A percentile compares a stretch with the other conserved stretches of the same genome.
phyloP scores from a whole-genome alignment of 345 rosid genomes.

The Gossypium ekmanianum region DNA sequence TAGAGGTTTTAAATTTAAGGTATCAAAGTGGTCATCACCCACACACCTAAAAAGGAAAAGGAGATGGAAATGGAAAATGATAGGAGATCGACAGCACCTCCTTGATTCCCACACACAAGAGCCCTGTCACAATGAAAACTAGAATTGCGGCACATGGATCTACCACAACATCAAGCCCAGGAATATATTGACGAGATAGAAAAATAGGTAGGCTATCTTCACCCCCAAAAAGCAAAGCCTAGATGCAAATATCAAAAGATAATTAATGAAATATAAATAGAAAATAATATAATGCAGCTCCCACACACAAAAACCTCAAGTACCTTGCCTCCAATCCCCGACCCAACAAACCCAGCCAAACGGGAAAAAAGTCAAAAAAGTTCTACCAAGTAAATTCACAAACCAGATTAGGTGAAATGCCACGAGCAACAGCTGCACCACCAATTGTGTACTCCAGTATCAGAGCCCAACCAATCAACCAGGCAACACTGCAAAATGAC shows the following conservation, averaged over 20 bases:
- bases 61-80: not conserved
- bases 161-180: conserved; percentile 73
- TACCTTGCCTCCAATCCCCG: not conserved
- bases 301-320: not conserved
- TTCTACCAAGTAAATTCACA: conserved; percentile 1
- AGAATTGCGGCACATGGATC: conserved; percentile 91
- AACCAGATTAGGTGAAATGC: conserved; percentile 89
- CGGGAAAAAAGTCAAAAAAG: not conserved
- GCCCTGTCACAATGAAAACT: conserved; percentile 77
- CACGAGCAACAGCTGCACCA: conserved; percentile 93
- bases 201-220: conserved; percentile 62
- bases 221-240: conserved; percentile 95
- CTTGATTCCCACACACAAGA: conserved; percentile 90
- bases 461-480: conserved; percentile 95
- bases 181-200: conserved; percentile 79
- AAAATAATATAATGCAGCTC: conserved; percentile 3
- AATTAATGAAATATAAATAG: not conserved
- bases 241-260: conserved; percentile 14
- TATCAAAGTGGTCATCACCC: not conserved
- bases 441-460: conserved; percentile 94
- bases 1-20: not conserved
- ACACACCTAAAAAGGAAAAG: not conserved
- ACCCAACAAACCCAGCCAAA: not conserved
- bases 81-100: conserved; percentile 50
- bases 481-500: conserved; percentile 57